Conservation (phyloP, 2,329 filamentous ascomycete species). For the Aspergillus melleus region DNA sequence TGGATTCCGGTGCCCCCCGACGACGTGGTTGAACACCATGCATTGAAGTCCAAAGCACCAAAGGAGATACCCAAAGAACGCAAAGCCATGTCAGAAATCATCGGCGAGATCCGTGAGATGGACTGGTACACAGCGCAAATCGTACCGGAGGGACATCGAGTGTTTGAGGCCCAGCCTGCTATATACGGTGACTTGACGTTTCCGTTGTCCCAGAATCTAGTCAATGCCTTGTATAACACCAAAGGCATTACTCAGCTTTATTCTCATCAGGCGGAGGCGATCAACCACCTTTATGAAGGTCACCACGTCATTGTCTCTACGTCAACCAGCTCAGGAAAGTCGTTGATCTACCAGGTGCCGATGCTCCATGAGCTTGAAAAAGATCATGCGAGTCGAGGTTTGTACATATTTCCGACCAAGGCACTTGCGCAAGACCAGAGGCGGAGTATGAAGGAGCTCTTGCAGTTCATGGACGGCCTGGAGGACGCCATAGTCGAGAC, state of each 20-base stretch:
- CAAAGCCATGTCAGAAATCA: constrained; percentile 77
- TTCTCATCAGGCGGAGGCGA: constrained; percentile 87
- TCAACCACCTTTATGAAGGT: constrained; percentile 81
- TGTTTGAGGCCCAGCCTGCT: constrained; percentile 81
- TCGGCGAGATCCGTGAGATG: constrained; percentile 76
- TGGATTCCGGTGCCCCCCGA: constrained; percentile 64
- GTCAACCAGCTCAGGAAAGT: constrained; percentile 95
- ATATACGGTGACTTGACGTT: constrained; percentile 84
- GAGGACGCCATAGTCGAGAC: constrained; percentile 81
- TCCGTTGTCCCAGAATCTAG: constrained; percentile 80
- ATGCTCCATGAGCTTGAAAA: constrained; percentile 83
- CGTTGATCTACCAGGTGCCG: constrained; percentile 94
- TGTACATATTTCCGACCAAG: constrained; percentile 99
- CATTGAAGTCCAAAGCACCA: constrained; percentile 54
- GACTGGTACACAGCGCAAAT: constrained; percentile 92
- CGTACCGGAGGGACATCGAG: constrained; percentile 86
- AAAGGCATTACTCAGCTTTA: constrained; percentile 84
- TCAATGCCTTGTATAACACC: constrained; percentile 95
- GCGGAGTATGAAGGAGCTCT: constrained; percentile 80
- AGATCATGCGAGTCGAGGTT: constrained; percentile 74
- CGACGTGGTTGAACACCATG: constrained; percentile 37
- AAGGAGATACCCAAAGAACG: constrained; percentile 76
- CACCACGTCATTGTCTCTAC: constrained; percentile 90
- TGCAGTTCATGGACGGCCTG: constrained; percentile 76
- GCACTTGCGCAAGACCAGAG: constrained; percentile 93